Conservation (phyloP, 73 alveolate genomes). For the Paramecium octaurelia region DNA sequence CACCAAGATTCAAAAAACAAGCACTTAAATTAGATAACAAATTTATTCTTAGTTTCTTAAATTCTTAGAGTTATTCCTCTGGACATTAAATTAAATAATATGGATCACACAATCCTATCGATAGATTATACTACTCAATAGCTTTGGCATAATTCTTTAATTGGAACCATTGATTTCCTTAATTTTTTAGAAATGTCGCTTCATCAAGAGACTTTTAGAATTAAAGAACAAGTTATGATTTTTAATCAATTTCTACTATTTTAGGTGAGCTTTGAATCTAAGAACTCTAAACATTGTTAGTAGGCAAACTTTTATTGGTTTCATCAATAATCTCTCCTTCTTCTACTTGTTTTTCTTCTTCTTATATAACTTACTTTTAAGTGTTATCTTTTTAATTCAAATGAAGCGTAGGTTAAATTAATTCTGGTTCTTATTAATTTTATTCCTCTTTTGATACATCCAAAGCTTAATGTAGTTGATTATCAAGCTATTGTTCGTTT, state of each 20-base stretch:
- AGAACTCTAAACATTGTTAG: background rate
- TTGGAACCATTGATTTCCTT: conserved; percentile 1
- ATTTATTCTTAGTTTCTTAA: background rate
- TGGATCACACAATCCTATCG: background rate
- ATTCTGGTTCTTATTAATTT: background rate
- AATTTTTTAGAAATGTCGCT: background rate
- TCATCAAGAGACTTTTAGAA: conserved; percentile 8
- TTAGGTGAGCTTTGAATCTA: background rate
- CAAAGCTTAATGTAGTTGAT: background rate
- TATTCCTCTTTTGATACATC: background rate
- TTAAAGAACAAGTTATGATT: background rate
- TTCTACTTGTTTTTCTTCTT: background rate
- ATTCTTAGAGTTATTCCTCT: background rate
- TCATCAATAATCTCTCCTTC: background rate
- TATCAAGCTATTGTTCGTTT: background rate
- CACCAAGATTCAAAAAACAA: background rate
- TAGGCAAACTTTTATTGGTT: background rate
- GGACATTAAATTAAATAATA: background rate
- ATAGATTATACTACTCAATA: background rate
- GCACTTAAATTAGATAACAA: conserved; percentile 1
- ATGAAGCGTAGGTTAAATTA: background rate
- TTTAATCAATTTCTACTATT: background rate
- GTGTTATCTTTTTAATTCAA: background rate
- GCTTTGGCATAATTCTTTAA: background rate
- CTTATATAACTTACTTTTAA: background rate